Evolutionary conservation across 1,139 yeast genomes (phyloP).

Genomic region (Saccharomyces uvarum): DNA sequence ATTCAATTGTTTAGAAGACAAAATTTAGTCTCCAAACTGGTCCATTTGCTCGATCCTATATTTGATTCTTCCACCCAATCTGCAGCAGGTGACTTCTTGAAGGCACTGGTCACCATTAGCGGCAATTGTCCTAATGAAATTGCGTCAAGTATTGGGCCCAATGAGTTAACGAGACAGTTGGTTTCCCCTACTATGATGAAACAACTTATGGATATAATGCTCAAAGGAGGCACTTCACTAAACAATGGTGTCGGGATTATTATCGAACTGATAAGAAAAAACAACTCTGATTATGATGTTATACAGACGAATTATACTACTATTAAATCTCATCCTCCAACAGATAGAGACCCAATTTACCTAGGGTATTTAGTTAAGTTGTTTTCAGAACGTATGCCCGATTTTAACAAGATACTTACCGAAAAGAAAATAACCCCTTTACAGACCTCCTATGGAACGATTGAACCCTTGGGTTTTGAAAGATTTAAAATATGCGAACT

Average conservation of each 20-base stretch:
- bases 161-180: constrained; percentile 83
- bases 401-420: constrained; percentile 53
- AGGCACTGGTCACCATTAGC: constrained; percentile 87
- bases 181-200: constrained; percentile 66
- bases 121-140: constrained; percentile 71
- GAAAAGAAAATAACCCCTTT: constrained; percentile 36
- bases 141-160: constrained; percentile 90
- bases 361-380: constrained; percentile 78
- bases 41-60: constrained; percentile 45
- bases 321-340: constrained; percentile 87
- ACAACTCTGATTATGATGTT: constrained; percentile 90
- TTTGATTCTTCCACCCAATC: constrained; percentile 63
- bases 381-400: constrained; percentile 67
- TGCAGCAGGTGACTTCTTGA: constrained; percentile 90
- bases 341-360: constrained; percentile 89
- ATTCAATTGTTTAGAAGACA: constrained; percentile 47
- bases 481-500: constrained; percentile 92
- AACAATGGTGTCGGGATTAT: constrained; percentile 95
- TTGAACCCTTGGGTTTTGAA: constrained; percentile 93
- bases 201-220: constrained; percentile 71
- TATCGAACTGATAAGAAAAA: constrained; percentile 89
- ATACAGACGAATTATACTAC: constrained; percentile 84
- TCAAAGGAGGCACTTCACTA: constrained; percentile 82
- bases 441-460: constrained; percentile 63
- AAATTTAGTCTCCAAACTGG: constrained; percentile 43